Base-by-base conservation (phyloP, 139 green algal species). In the Chlamydomonas applanata region DNA sequence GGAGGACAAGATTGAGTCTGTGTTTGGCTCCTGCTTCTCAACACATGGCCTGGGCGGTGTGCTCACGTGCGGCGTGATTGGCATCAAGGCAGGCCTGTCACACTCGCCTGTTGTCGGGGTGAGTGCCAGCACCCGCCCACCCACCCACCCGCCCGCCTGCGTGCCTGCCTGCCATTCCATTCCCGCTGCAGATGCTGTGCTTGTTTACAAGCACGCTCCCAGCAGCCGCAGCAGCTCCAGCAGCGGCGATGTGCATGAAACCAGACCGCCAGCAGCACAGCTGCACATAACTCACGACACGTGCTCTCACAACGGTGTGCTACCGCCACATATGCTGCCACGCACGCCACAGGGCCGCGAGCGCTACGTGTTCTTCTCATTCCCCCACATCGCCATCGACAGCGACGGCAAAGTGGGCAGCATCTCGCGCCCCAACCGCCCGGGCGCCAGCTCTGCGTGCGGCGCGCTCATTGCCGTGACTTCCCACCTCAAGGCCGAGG, bases 361-460 rank as follows among this genome's bases (percentile, higher is more conserved):
- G 71, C 56, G 57, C 30, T 76, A 76, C n/a, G 71, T 76, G 19
- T 95, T 97, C 81, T 94, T 95, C 71, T 91, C 88, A 69, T 93
- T 95, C 77, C 92, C 92, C 5, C 92, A 97, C 85, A 93, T 97
- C 71, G 86, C 83, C 73, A 91, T 97, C 34, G 86, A 93, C 73
- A 75, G 64, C 65, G 30, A 62, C 24, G 53, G 88, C 64, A 71
- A 82, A 24, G 73, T 93, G n/a, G 92, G 91, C 70, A 46, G 54
- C 65, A 87, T 94, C 57, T 81, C 74, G 22, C 89, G 79, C 30
- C 79, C 79, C 69, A 79, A 79, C 70, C 77, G 83, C 54, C 72
- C 79, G 25, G 75, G 71, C 44, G 68, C 73, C 30, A 78, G 68
- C 14, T 69, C 62, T 4, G 79, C 79, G 2, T 81, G 74, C 49